These are phyloP conservation scores for Diatrype stigma DNA, from an alignment of 2,329 filamentous ascomycete species.

Conservation along the genomic window DNA sequence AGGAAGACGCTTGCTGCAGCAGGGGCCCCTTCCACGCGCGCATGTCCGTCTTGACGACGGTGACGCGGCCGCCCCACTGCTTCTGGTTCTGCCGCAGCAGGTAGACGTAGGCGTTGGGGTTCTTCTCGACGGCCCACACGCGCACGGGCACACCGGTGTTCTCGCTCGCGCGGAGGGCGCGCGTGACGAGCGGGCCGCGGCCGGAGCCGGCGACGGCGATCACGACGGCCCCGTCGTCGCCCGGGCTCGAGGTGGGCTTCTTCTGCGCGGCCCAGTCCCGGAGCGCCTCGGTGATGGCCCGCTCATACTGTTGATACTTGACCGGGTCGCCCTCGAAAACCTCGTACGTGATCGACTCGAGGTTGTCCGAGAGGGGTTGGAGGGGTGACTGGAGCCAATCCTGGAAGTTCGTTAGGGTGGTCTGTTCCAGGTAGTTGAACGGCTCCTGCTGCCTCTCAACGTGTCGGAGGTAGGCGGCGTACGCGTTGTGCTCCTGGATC, in stretches of 20 bases:
- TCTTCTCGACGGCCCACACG: constrained; percentile 94
- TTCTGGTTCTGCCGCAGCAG: constrained; percentile 80
- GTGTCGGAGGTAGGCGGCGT: constrained; percentile 79
- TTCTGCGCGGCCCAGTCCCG: constrained; percentile 69
- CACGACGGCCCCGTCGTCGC: constrained; percentile 61
- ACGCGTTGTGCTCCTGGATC: constrained; percentile 28
- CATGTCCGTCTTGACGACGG: constrained; percentile 95
- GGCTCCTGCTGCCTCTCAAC: constrained; percentile 77
- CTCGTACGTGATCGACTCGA: constrained; percentile 96
- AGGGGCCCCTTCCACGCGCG: constrained; percentile 86
- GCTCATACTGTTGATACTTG: constrained; percentile 95
- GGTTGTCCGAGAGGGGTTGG: constrained; percentile 90
- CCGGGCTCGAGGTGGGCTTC: constrained; percentile 68
- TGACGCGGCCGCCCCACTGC: constrained; percentile 77
- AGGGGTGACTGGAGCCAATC: constrained; percentile 94
- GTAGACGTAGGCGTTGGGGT: constrained; percentile 94
- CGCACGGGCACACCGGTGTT: constrained; percentile 73
- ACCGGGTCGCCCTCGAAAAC: constrained; percentile 98
- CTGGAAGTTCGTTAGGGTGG: constrained; percentile 61
- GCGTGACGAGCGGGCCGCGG: constrained; percentile 84
- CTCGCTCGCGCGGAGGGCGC: constrained; percentile 76
- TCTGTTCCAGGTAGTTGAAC: constrained; percentile 45
- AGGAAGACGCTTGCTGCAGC: constrained; percentile 34
- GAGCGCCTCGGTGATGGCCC: constrained; percentile 75
- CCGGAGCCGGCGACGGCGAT: constrained; percentile 92